These are phyloP conservation scores for Chrysanthemum makinoi DNA, from an alignment of 129 eudicot genomes.

Conservation along the genomic window DNA sequence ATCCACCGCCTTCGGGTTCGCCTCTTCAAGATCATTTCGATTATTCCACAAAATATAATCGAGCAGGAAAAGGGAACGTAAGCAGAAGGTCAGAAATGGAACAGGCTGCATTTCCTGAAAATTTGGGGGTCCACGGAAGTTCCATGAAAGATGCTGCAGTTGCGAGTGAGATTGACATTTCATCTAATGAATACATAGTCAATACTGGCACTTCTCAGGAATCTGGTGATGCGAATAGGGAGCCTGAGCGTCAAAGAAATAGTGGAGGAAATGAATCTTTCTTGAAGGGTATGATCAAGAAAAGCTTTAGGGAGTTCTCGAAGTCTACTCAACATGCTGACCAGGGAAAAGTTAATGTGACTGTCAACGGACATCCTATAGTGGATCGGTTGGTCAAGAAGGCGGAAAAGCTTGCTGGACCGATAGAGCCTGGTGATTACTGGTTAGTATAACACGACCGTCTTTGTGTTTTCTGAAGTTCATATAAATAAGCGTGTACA, in stretches of 20 bases:
- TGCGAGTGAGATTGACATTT: conserved; percentile 84
- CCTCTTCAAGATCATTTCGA: conserved; percentile 82
- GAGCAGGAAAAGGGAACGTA: conserved; percentile 59
- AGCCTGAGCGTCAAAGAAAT: conserved; percentile 41
- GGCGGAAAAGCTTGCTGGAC: conserved; percentile 90
- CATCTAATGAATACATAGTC: conserved; percentile 60
- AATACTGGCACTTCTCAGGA: conserved; percentile 70
- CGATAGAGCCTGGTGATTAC: conserved; percentile 76
- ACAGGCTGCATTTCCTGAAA: conserved; percentile 27
- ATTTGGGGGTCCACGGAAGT: conserved; percentile 39
- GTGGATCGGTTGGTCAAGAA: conserved; percentile 68
- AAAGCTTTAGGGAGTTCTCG: conserved; percentile 57
- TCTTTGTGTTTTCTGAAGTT: conserved; percentile 8
- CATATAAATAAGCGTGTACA: neutral
- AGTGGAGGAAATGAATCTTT: conserved; percentile 45
- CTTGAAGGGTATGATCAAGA: conserved; percentile 58
- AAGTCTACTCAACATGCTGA: conserved; percentile 47
- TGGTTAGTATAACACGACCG: conserved; percentile 52
- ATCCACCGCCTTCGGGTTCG: conserved; percentile 70
- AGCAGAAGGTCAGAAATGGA: conserved; percentile 57
- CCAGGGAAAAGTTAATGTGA: conserved; percentile 48
- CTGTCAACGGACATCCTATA: conserved; percentile 79
- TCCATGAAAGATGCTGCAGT: conserved; percentile 56
- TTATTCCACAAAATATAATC: conserved; percentile 56
- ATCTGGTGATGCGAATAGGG: conserved; percentile 49